Conservation (phyloP, 257 asterid species). For the Striga asiatica region DNA sequence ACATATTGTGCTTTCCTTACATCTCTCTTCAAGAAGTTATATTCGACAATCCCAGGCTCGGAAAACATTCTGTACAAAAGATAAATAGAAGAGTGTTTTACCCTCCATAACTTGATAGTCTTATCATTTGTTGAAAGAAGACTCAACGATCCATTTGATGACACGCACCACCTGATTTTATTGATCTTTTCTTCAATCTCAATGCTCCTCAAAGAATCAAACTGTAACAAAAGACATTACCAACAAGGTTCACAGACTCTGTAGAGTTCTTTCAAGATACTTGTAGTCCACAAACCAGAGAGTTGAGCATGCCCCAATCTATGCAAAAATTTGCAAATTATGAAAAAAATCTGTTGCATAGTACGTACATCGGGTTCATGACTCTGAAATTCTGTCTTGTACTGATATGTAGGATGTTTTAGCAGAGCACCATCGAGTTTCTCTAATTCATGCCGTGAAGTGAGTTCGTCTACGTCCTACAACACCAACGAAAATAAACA, state of each 20-base stretch:
- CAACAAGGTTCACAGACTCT: conserved; percentile 13
- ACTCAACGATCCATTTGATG: conserved; percentile 43
- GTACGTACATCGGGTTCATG: conserved; percentile 74
- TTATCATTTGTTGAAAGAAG: conserved; percentile 69
- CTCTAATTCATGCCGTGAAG: conserved; percentile 51
- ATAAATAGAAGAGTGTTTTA: conserved; percentile 18
- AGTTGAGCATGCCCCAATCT: not conserved
- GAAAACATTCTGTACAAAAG: not conserved
- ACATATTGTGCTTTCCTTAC: not conserved
- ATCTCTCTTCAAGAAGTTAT: not conserved
- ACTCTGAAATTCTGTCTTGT: conserved; percentile 86
- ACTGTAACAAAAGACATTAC: conserved; percentile 34
- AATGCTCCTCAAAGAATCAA: conserved; percentile 75
- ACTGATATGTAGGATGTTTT: conserved; percentile 46
- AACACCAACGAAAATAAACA: conserved; percentile 13
- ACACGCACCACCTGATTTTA: conserved; percentile 49
- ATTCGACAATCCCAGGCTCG: too few relatives aligned
- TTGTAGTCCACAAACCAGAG: not conserved
- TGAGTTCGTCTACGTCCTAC: conserved; percentile 32
- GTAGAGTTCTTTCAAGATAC: conserved; percentile 11
- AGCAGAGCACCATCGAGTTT: conserved; percentile 28
- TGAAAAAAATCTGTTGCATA: not conserved
- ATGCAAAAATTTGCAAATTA: not conserved
- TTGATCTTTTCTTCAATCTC: conserved; percentile 86
- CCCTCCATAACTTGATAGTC: conserved; percentile 92